phyloP scores from a whole-genome alignment of 768 basidiomycete species.

The Tephrocybe sp. region DNA sequence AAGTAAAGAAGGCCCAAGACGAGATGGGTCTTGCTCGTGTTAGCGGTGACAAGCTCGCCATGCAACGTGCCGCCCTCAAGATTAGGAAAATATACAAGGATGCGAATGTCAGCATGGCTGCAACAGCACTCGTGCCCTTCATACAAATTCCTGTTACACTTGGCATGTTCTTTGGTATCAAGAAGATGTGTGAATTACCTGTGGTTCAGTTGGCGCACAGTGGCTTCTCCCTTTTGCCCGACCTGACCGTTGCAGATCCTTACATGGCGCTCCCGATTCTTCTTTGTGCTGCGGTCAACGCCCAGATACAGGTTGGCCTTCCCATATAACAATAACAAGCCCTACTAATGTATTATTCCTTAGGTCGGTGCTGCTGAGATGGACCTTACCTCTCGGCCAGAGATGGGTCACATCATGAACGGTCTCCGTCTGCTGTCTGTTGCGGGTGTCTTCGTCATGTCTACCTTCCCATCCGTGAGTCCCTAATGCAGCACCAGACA shows the following conservation, averaged over 20 bases:
- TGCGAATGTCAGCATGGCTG: conserved; percentile 61
- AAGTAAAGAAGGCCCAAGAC: conserved; percentile 47
- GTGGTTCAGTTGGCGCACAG: conserved; percentile 75
- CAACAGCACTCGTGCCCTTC: conserved; percentile 50
- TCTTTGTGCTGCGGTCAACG: conserved; percentile 59
- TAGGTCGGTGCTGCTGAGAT: conserved; percentile 52
- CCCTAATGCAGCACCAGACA: not conserved
- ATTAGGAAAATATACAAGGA: conserved; percentile 59
- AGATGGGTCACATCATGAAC: conserved; percentile 69
- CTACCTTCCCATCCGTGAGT: conserved; percentile 66
- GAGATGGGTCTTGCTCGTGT: conserved; percentile 37
- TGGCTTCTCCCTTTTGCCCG: conserved; percentile 70
- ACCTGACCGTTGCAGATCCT: conserved; percentile 80
- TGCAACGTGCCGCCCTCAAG: conserved; percentile 54
- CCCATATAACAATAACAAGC: not conserved
- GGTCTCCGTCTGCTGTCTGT: conserved; percentile 59
- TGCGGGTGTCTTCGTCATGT: conserved; percentile 45
- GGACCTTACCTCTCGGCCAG: conserved; percentile 50
- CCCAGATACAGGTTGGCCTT: conserved; percentile 63
- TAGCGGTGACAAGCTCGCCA: conserved; percentile 40
- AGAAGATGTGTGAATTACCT: conserved; percentile 67
- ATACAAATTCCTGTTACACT: conserved; percentile 77
- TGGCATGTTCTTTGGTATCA: conserved; percentile 81
- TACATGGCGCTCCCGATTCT: conserved; percentile 67
- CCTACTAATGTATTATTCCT: conserved; percentile 8